Evolutionary conservation across 345 rosid species (phyloP), one percentile per base, ranked within the genome.

Genomic region (Anastatica hierochuntica): DNA sequence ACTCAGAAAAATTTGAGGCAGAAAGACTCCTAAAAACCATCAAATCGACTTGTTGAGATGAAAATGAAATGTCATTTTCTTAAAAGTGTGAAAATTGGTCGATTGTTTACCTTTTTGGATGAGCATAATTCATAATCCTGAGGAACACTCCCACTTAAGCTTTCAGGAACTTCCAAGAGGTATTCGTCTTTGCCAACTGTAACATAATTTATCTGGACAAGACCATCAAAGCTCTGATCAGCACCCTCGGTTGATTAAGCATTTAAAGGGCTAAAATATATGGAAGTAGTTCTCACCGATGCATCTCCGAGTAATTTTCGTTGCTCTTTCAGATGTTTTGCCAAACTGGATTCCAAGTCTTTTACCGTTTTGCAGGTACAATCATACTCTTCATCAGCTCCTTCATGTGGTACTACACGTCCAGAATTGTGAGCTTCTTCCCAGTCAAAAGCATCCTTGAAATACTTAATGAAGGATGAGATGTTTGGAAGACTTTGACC

Each of bases 361-460:
- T 71, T 57, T 19, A 81, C 65, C 5, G 36, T 67, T 55, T 76
- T 64, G 66, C 90, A 79, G 42, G 95, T 85, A 58, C 71, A 66
- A 66, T 92, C 98, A 64, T 88, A 88, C 49, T 85, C 90, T 52
- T 58, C 39, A 64, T 88, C 97, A 48, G 67, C 90, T 63, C 95
- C 98, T 63, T 79, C 84, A 69, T 34, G 85, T 58, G 98, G 97
- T 74, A 85, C 72, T 60, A 92, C 57, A 37, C 97, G 94, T 57
- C 98, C 98, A 46, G 95, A 76, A 65, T 44, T 69, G 63, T 78
- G 57, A 53, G 98, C 98, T 76, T 85, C 98, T 38, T 53, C 83
- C 98, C 98, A 92, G 68, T 92, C 90, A 58, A 92, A 92, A 35
- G 86, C 96, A 68, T 77, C 83, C 74, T 92, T 88, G 65, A 92